These are phyloP conservation scores for Amaranthus tricolor DNA, from an alignment of 179 eudicot genomes.

Conservation along the genomic window DNA sequence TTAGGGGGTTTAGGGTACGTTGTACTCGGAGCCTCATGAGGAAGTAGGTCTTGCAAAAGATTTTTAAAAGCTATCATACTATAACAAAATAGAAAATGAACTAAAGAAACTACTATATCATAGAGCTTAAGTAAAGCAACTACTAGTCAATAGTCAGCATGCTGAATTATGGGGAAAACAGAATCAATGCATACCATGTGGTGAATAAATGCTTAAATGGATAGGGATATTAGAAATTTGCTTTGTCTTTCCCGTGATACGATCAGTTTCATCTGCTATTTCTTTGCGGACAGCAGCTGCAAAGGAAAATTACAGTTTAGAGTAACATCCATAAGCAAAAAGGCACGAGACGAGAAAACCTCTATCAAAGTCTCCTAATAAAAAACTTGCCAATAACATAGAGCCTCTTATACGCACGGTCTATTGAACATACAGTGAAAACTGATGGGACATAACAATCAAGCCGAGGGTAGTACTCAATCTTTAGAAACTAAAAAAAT, in stretches of 20 bases:
- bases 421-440: background rate
- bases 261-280: slow-evolving; percentile 94
- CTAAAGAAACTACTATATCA: background rate
- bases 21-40: too few relatives aligned
- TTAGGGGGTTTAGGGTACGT: too few relatives aligned
- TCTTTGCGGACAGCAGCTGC: slow-evolving; percentile 95
- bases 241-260: slow-evolving; percentile 84
- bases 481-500: too few relatives aligned
- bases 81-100: background rate
- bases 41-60: too few relatives aligned
- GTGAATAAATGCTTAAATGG: slow-evolving; percentile 93
- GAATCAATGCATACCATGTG: slow-evolving; percentile 56
- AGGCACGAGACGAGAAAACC: slow-evolving; percentile 12
- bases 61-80: too few relatives aligned
- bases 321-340: slow-evolving; percentile 1
- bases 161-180: background rate
- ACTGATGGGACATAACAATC: background rate
- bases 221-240: slow-evolving; percentile 89
- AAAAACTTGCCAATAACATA: background rate
- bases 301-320: slow-evolving; percentile 7
- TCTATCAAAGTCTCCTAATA: background rate
- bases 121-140: background rate
- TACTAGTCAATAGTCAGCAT: background rate
- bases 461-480: background rate
- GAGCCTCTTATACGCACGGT: background rate